These are phyloP conservation scores for Collariella sp. DNA, from an alignment of 495 filamentous ascomycete genomes.

Conservation along the genomic window DNA sequence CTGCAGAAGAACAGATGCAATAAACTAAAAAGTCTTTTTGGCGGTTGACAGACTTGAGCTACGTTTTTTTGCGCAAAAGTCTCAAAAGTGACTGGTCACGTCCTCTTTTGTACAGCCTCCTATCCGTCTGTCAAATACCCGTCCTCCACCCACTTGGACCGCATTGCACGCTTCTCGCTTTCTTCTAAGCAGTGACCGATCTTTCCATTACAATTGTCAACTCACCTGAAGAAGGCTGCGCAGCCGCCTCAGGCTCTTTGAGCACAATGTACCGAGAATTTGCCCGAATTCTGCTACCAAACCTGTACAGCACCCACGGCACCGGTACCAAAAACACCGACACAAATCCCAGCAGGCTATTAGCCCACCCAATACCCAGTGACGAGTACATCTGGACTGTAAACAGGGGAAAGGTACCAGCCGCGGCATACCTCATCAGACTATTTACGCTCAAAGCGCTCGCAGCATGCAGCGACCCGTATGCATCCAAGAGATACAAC, in stretches of 20 bases:
- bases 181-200: no score
- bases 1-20: no score
- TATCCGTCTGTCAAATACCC: no score
- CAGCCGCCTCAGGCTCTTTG: neutral
- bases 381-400: conserved; percentile 45
- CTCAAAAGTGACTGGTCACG: no score
- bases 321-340: conserved; percentile 48
- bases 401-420: conserved; percentile 56
- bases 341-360: conserved; percentile 49
- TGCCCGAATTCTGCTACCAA: conserved; percentile 36
- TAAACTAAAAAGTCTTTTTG: no score
- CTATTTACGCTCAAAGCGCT: conserved; percentile 56
- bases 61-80: no score
- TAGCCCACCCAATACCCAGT: conserved; percentile 51
- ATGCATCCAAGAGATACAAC: conserved; percentile 50
- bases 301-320: conserved; percentile 45
- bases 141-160: no score
- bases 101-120: no score
- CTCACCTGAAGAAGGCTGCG: no score
- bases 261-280: conserved; percentile 31
- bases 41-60: no score
- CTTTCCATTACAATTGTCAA: no score
- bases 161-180: no score
- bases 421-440: conserved; percentile 51
- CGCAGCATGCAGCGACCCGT: conserved; percentile 47